Evolutionary conservation across 2,329 filamentous ascomycete genomes (phyloP).

Genomic region (Tolypocladium tropicale): DNA sequence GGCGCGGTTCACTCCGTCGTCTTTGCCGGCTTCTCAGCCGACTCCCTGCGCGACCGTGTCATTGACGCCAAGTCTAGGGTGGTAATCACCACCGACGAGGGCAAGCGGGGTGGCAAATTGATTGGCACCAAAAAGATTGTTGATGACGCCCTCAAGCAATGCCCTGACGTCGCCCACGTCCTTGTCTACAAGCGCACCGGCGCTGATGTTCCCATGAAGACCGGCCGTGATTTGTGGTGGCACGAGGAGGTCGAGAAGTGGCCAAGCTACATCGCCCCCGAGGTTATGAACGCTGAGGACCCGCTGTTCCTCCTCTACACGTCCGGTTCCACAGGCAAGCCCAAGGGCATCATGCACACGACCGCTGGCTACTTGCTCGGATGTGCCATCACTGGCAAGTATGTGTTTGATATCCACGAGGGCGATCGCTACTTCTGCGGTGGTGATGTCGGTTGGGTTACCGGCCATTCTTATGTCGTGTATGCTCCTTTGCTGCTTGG

Average conservation of each 20-base stretch:
- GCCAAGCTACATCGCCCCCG: constrained; percentile 83
- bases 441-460: constrained; percentile 98
- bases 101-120: constrained; percentile 92
- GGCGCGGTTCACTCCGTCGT: constrained; percentile 95
- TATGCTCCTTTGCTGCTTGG: constrained; percentile 91
- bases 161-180: constrained; percentile 74
- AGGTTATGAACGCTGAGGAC: constrained; percentile 85
- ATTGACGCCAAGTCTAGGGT: constrained; percentile 84
- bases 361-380: constrained; percentile 93
- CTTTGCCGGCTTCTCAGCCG: constrained; percentile 94
- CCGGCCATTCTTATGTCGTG: constrained; percentile 95
- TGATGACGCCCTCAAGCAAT: constrained; percentile 93
- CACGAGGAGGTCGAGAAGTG: constrained; percentile 97
- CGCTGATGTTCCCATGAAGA: constrained; percentile 81
- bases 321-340: constrained; percentile 94
- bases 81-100: constrained; percentile 94
- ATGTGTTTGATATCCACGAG: constrained; percentile 96
- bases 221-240: constrained; percentile 92
- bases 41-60: constrained; percentile 91
- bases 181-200: constrained; percentile 95
- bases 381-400: constrained; percentile 89
- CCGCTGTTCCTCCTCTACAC: constrained; percentile 97
- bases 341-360: constrained; percentile 98
- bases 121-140: constrained; percentile 99
- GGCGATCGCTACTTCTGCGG: constrained; percentile 94